phyloP scores from a whole-genome alignment of 257 asterid species.

The Hygrophila difformis region DNA sequence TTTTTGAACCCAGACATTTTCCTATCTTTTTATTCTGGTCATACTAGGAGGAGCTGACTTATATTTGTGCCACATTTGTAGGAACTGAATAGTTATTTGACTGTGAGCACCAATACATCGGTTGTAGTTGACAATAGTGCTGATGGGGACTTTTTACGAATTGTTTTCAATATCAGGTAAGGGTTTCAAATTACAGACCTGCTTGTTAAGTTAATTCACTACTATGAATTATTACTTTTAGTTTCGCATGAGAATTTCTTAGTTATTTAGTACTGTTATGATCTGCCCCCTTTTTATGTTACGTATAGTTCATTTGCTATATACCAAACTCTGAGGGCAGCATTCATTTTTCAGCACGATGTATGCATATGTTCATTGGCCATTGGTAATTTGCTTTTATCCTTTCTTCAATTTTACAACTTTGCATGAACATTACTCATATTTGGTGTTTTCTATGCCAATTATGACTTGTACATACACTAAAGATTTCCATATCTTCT shows the following conservation, averaged over 20 bases:
- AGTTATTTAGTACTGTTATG: slow-evolving; percentile 2
- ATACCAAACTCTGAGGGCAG: slow-evolving; percentile 4
- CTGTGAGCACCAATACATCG: slow-evolving; percentile 66
- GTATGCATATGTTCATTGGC: no score
- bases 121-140: slow-evolving; percentile 80
- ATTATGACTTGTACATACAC: no score
- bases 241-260: no score
- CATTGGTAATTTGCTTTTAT: no score
- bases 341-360: not conserved
- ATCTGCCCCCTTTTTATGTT: slow-evolving; percentile 8
- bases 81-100: slow-evolving; percentile 72
- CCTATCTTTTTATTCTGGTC: not conserved
- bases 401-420: no score
- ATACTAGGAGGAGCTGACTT: slow-evolving; percentile 1
- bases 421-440: no score
- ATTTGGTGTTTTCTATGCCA: no score
- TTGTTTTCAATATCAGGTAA: slow-evolving; percentile 88
- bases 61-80: slow-evolving; percentile 26
- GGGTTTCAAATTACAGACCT: slow-evolving; percentile 3
- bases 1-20: not conserved
- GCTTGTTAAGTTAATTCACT: not conserved
- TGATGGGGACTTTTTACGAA: slow-evolving; percentile 76
- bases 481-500: no score
- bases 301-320: not conserved
- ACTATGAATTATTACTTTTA: no score